A percentile compares a stretch with the other conserved stretches of the same genome.
Evolutionary conservation across 805 yeast species (phyloP).

Genomic region (Yamadazyma nakazawae): DNA sequence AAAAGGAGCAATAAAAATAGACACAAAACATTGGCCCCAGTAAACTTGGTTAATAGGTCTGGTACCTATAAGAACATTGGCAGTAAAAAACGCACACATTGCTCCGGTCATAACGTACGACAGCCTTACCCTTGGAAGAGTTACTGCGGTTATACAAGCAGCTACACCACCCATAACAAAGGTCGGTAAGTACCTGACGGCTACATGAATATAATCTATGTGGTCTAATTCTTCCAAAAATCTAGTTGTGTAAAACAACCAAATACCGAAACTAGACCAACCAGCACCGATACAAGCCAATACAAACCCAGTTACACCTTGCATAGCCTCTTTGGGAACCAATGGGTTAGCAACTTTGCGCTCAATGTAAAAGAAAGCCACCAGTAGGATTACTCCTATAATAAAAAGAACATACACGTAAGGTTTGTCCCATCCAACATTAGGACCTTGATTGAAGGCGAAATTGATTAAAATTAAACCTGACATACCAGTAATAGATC

Average conservation of each 20-base stretch:
- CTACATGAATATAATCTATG: slow-evolving; percentile 1
- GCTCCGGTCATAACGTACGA: slow-evolving; percentile 49
- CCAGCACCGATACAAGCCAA: slow-evolving; percentile 56
- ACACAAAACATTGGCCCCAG: slow-evolving; percentile 57
- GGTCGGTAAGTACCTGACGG: slow-evolving; percentile 20
- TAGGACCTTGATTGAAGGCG: slow-evolving; percentile 75
- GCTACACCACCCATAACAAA: slow-evolving; percentile 54
- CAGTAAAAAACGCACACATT: slow-evolving; percentile 50
- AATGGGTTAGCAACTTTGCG: slow-evolving; percentile 48
- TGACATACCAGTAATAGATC: slow-evolving; percentile 50
- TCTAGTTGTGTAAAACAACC: slow-evolving; percentile 58
- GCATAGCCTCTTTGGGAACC: slow-evolving; percentile 49
- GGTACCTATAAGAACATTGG: slow-evolving; percentile 48
- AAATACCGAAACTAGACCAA: slow-evolving; percentile 76
- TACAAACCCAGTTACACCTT: slow-evolving; percentile 45
- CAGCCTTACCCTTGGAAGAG: slow-evolving; percentile 46
- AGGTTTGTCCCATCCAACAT: slow-evolving; percentile 63
- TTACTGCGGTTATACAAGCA: slow-evolving; percentile 46
- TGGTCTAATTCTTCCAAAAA: slow-evolving; percentile 28
- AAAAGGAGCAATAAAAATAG: slow-evolving; percentile 52
- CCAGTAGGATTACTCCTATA: slow-evolving; percentile 43
- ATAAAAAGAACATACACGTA: slow-evolving; percentile 59
- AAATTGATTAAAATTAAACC: slow-evolving; percentile 66
- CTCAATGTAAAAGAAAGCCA: slow-evolving; percentile 48
- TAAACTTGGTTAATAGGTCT: slow-evolving; percentile 59